Evolutionary conservation across 495 filamentous ascomycete genomes (phyloP).

Genomic region (Barbatosphaeria neglecta): DNA sequence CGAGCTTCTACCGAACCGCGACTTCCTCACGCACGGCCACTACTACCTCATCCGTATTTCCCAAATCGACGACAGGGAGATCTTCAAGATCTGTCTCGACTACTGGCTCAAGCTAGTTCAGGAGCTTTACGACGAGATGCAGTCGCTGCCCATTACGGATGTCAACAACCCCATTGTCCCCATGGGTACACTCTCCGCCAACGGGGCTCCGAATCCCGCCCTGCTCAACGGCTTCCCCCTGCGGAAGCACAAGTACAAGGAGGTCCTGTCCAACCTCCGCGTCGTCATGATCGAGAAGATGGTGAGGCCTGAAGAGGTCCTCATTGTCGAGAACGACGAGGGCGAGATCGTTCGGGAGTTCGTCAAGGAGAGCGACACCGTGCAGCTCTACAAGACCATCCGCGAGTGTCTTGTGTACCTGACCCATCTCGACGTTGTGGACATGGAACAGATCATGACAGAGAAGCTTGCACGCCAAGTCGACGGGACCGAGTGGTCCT

Average conservation of each 20-base stretch:
- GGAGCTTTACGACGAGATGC: conserved; percentile 98
- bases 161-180: conserved; percentile 71
- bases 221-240: conserved; percentile 78
- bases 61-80: conserved; percentile 95
- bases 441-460: conserved; percentile 97
- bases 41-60: conserved; percentile 97
- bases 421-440: conserved; percentile 92
- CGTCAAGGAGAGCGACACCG: conserved; percentile 97
- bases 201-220: conserved; percentile 71
- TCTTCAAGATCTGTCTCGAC: conserved; percentile 98
- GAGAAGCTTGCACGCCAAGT: conserved; percentile 94
- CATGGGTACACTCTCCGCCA: conserved; percentile 54
- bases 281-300: conserved; percentile 99
- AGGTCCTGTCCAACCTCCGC: conserved; percentile 84
- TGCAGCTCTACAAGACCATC: conserved; percentile 98
- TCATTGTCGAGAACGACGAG: conserved; percentile 98
- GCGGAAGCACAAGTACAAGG: conserved; percentile 92
- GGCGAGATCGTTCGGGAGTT: conserved; percentile 98
- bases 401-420: conserved; percentile 95
- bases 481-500: conserved; percentile 93
- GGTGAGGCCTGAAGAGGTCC: conserved; percentile 95
- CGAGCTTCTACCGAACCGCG: conserved; percentile 86
- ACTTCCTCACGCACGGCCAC: conserved; percentile 88
- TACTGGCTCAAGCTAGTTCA: conserved; percentile 99
- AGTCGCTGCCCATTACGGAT: conserved; percentile 80